These are phyloP conservation scores for Vitis hybrid DNA, from an alignment of 177 flowering plant species.

Conservation along the genomic window DNA sequence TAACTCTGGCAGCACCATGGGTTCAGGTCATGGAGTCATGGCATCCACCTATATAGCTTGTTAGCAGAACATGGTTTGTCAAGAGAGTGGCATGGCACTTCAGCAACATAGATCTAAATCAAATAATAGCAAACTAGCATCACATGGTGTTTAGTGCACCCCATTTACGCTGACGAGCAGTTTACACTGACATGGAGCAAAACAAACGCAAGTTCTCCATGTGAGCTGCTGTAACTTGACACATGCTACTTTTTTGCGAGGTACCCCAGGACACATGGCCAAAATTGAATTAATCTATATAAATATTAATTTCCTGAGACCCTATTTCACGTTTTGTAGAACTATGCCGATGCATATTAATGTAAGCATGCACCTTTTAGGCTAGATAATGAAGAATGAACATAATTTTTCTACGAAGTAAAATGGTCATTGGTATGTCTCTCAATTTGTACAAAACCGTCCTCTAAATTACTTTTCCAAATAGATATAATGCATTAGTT, in stretches of 20 bases:
- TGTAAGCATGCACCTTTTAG: neutral
- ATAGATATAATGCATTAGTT: no score
- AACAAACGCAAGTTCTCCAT: slow-evolving; percentile 12
- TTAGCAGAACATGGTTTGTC: slow-evolving; percentile 4
- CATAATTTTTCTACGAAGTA: no score
- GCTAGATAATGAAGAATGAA: no score
- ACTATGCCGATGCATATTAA: neutral
- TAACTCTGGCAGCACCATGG: slow-evolving; percentile 14
- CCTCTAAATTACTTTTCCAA: no score
- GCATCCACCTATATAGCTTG: slow-evolving; percentile 20
- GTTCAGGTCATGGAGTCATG: slow-evolving; percentile 24
- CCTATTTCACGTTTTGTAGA: slow-evolving; percentile 1
- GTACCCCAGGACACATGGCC: neutral
- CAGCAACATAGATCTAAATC: slow-evolving; percentile 10
- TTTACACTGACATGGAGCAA: slow-evolving; percentile 17
- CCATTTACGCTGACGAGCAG: neutral
- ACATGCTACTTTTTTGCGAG: slow-evolving; percentile 5
- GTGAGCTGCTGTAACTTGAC: slow-evolving; percentile 12
- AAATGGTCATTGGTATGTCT: no score
- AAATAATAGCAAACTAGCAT: neutral
- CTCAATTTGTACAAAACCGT: no score
- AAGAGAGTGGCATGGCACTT: neutral
- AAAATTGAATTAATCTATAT: neutral
- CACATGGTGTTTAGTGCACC: slow-evolving; percentile 9
- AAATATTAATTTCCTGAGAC: neutral